Evolutionary conservation across 2,329 filamentous ascomycete genomes (phyloP), one percentile per base, ranked within the genome.

Genomic region (Anthostomella pinea): DNA sequence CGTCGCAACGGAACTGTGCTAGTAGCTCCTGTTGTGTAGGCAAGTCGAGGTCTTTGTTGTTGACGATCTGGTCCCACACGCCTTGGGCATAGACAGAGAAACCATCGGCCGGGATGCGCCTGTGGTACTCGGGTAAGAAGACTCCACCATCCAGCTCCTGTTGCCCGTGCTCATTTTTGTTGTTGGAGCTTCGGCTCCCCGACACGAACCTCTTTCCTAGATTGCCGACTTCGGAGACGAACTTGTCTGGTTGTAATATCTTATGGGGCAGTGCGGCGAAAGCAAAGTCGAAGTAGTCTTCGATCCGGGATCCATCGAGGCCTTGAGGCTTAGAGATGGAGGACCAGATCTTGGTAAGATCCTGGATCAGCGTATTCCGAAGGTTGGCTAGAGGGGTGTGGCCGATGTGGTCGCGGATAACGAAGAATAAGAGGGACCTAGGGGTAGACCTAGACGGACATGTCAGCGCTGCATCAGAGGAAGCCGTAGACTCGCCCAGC

Each of bases 281-380:
- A 36, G 89, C 90, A 64, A 98, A 97, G 67, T 98, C 93, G 57
- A 98, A 98, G 68, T 97, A 98, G 59, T 98, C 91, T 53, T 93
- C 87, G 48, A 98, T 97, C 39, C 76, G 81, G 14, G 91, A 91
- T 49, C 81, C 81, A 60, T 98, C 93, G 38, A 97, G 74, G 1
- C 91, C 91, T 20, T 81, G 68, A 4, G 93, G 93, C 62, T 98
- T 98, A 25, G 90, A 90, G 43, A 98, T 83, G 31, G 87, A 85
- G 3, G 84, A 77, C 93, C 93, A 98, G 53, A 98, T 88, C 60
- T 91, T 87, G 33, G 81, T 83, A 45, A 98, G 73, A 62, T 97
- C 93, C 66, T 94, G 87, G 48, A 95, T 73, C 31, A 98, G 69
- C 1, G 93, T 98, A 54, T 87, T 86, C 59, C 89, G 86, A 35